Evolutionary conservation across 768 basidiomycete genomes (phyloP).

Genomic region (Russula foetens): DNA sequence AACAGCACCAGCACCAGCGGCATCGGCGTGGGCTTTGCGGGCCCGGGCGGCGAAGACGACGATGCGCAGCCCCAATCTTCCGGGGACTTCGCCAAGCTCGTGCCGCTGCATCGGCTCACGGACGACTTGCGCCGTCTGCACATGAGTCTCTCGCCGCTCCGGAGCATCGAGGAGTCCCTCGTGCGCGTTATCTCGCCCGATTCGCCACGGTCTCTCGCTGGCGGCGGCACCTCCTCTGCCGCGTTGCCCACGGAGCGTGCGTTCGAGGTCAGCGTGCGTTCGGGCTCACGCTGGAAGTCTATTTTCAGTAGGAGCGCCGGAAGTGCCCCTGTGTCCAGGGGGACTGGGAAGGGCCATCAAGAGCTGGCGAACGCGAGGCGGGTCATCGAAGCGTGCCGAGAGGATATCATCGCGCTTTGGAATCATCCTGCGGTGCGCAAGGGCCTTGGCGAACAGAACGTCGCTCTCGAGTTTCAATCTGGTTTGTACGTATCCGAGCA

Average conservation of each 20-base stretch:
- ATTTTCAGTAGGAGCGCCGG: slow-evolving; percentile 26
- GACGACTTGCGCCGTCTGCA: slow-evolving; percentile 38
- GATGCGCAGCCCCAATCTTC: slow-evolving; percentile 5
- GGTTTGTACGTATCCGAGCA: slow-evolving; percentile 45
- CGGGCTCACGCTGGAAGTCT: slow-evolving; percentile 41
- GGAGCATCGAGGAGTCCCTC: slow-evolving; percentile 46
- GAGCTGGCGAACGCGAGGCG: slow-evolving; percentile 36
- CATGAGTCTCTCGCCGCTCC: slow-evolving; percentile 45
- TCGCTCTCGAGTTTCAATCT: slow-evolving; percentile 47
- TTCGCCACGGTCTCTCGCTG: slow-evolving; percentile 14
- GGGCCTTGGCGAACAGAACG: slow-evolving; percentile 34
- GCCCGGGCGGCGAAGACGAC: slow-evolving; percentile 14
- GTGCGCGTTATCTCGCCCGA: slow-evolving; percentile 35
- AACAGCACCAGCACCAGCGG: background rate
- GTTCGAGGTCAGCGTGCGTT: slow-evolving; percentile 41
- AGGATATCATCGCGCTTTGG: slow-evolving; percentile 52
- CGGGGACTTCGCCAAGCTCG: slow-evolving; percentile 3
- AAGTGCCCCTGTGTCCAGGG: slow-evolving; percentile 15
- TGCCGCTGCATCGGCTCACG: slow-evolving; percentile 16
- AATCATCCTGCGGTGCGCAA: slow-evolving; percentile 36
- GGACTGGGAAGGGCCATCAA: slow-evolving; percentile 19
- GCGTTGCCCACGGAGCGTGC: slow-evolving; percentile 31
- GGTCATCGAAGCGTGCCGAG: slow-evolving; percentile 44
- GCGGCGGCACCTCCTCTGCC: slow-evolving; percentile 11
- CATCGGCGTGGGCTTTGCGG: background rate